Evolutionary conservation across 495 filamentous ascomycete species (phyloP).

Genomic region (Neurospora sp.): DNA sequence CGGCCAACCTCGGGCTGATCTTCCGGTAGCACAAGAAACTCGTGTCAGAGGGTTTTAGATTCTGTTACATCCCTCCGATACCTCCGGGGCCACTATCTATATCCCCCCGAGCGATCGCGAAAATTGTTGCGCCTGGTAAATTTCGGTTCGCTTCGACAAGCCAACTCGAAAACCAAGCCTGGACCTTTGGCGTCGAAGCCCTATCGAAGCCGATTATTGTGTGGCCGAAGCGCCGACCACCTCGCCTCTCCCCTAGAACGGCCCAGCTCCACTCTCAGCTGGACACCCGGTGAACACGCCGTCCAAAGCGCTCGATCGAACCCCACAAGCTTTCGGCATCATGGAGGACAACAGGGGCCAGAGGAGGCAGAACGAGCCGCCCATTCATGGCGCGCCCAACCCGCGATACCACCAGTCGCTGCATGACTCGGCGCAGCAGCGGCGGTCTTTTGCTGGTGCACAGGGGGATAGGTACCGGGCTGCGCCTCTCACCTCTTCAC

Average conservation of each 20-base stretch:
- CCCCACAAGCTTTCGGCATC: slow-evolving; percentile 23
- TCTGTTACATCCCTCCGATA: not conserved
- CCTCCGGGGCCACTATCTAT: not conserved
- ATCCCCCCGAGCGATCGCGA: not conserved
- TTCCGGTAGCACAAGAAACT: slow-evolving; percentile 5
- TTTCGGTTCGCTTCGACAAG: slow-evolving; percentile 1
- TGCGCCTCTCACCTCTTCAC: slow-evolving; percentile 33
- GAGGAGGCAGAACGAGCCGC: slow-evolving; percentile 61
- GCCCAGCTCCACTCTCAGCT: slow-evolving; percentile 48
- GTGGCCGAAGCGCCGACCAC: slow-evolving; percentile 29
- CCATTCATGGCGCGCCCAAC: slow-evolving; percentile 32
- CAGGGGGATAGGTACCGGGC: slow-evolving; percentile 40
- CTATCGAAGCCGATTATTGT: slow-evolving; percentile 19
- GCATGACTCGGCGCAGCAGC: slow-evolving; percentile 31
- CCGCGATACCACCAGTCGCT: slow-evolving; percentile 30
- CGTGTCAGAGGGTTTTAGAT: slow-evolving; percentile 1
- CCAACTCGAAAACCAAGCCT: not conserved
- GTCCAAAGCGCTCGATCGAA: slow-evolving; percentile 30
- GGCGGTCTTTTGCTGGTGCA: slow-evolving; percentile 29
- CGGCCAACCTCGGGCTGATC: not conserved
- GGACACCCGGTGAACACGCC: slow-evolving; percentile 39
- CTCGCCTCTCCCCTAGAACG: slow-evolving; percentile 48
- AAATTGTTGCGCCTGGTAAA: not conserved
- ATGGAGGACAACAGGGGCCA: slow-evolving; percentile 64
- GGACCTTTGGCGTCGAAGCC: slow-evolving; percentile 6